These are phyloP conservation scores for Pachyrhizus erosus DNA, from an alignment of 306 rosid genomes.

Conservation along the genomic window DNA sequence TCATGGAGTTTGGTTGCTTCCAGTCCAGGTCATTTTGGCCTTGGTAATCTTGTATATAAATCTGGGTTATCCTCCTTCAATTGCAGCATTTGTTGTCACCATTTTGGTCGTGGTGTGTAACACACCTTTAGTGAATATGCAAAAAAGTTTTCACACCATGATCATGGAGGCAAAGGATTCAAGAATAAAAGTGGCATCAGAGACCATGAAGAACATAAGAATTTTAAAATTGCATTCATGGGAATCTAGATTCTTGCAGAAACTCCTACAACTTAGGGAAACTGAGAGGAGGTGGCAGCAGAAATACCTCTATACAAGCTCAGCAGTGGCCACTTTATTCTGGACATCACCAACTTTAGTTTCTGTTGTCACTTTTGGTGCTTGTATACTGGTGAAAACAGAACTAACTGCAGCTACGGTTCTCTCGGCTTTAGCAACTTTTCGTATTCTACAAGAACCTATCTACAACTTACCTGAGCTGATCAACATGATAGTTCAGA, in stretches of 20 bases:
- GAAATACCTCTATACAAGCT: constrained; percentile 77
- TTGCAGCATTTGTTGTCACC: constrained; percentile 77
- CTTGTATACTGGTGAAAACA: constrained; percentile 67
- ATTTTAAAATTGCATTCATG: constrained; percentile 90
- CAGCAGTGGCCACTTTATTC: constrained; percentile 83
- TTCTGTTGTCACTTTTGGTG: constrained; percentile 84
- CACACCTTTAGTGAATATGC: constrained; percentile 86
- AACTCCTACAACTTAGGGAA: constrained; percentile 72
- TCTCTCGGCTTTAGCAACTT: constrained; percentile 89
- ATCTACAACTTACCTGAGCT: constrained; percentile 94
- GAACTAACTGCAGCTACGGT: constrained; percentile 80
- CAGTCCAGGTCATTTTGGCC: constrained; percentile 80
- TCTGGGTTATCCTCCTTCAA: constrained; percentile 74
- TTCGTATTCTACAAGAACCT: constrained; percentile 89
- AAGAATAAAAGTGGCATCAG: constrained; percentile 82
- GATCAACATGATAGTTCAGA: constrained; percentile 88
- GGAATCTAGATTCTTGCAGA: constrained; percentile 77
- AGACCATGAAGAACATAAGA: constrained; percentile 79
- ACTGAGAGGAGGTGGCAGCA: constrained; percentile 73
- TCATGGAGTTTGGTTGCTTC: constrained; percentile 93
- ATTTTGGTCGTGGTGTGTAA: constrained; percentile 83
- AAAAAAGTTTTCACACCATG: constrained; percentile 74
- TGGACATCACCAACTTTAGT: constrained; percentile 95
- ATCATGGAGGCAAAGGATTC: constrained; percentile 91
- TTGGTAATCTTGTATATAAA: constrained; percentile 73